Evolutionary conservation across 176 grass and related monocot genomes (phyloP).

Genomic region (Musa schizocarpa): DNA sequence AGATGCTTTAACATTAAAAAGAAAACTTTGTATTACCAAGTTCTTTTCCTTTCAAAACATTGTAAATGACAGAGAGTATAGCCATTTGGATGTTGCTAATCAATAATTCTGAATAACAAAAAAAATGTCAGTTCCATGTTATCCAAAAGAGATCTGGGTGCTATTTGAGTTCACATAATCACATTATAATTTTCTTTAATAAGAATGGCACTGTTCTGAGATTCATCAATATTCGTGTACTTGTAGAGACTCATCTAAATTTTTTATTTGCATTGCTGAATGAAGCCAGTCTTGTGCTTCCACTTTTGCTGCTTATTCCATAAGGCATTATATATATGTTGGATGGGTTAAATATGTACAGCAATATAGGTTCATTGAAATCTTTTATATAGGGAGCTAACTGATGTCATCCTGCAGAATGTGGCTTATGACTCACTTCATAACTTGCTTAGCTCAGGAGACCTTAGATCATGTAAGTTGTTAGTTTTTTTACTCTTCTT

Average conservation of each 20-base stretch:
- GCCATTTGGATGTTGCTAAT: neutral
- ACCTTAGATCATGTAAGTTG: slow-evolving; percentile 50
- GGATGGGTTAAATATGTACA: neutral
- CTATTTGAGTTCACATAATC: too few species aligned
- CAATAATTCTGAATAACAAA: too few species aligned
- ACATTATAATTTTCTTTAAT: neutral
- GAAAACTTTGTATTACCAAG: neutral
- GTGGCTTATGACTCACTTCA: slow-evolving; percentile 85
- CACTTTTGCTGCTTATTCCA: neutral
- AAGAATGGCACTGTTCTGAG: neutral
- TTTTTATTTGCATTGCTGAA: neutral
- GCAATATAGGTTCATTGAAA: slow-evolving; percentile 3
- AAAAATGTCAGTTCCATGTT: too few species aligned
- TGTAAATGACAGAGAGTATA: neutral
- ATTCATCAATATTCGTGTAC: neutral
- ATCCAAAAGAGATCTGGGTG: neutral
- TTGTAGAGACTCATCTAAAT: neutral
- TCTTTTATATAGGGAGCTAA: slow-evolving; percentile 1
- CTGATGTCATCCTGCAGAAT: slow-evolving; percentile 40
- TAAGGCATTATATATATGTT: neutral
- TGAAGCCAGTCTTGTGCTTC: neutral
- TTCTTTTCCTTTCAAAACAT: neutral
- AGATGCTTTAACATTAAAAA: neutral
- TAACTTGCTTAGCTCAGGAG: slow-evolving; percentile 42
- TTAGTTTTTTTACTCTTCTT: neutral